Conservation (phyloP, 805 yeast species). For the Hanseniaspora occidentalis region DNA sequence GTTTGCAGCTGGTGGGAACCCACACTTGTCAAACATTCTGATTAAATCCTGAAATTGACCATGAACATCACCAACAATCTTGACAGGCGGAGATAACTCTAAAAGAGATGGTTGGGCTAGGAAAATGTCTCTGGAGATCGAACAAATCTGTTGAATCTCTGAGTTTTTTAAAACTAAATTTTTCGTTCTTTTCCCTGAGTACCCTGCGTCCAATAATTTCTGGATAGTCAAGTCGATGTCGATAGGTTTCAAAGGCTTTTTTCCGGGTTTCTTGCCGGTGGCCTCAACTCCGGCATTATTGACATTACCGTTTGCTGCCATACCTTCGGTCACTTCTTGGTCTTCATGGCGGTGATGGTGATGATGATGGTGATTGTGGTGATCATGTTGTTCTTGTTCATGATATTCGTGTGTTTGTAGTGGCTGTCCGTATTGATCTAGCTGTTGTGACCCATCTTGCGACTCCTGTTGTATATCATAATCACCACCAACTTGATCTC, state of each 20-base stretch:
- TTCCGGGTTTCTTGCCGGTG: constrained; percentile 17
- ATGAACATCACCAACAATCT: constrained; percentile 86
- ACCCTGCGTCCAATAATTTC: constrained; percentile 87
- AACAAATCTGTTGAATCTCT: constrained; percentile 82
- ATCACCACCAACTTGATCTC: too few species aligned
- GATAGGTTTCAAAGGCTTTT: constrained; percentile 17
- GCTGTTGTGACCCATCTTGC: too few species aligned
- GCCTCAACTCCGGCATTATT: constrained; percentile 14
- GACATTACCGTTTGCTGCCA: constrained; percentile 14
- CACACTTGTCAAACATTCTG: constrained; percentile 85
- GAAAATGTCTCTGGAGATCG: constrained; percentile 79
- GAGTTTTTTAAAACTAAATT: constrained; percentile 75
- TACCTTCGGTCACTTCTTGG: not conserved
- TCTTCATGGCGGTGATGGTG: not conserved
- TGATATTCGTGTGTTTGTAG: not conserved
- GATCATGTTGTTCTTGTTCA: not conserved
- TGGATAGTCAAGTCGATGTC: constrained; percentile 86
- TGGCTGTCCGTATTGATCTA: not conserved
- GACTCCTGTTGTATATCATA: too few species aligned
- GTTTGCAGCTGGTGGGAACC: constrained; percentile 89
- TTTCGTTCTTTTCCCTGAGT: constrained; percentile 86
- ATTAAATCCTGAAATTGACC: constrained; percentile 91
- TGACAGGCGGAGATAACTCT: constrained; percentile 64
- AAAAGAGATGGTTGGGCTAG: constrained; percentile 52
- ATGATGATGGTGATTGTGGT: not conserved